Conservation (phyloP, 75 land plant genomes). For the Adiantum capillusveneris region DNA sequence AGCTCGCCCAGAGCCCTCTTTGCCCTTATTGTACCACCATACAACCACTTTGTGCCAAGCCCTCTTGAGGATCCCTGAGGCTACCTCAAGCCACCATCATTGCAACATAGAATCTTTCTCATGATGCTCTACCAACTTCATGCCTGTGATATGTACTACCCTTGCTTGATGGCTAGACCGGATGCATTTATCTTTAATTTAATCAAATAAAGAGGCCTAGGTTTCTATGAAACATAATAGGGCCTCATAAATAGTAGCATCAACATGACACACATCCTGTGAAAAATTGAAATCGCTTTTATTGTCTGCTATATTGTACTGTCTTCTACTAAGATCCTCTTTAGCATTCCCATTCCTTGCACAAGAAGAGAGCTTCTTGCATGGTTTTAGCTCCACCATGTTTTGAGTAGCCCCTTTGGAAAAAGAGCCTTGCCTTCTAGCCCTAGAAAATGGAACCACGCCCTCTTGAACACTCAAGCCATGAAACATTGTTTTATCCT, state of each 20-base stretch:
- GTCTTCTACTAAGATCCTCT: background rate
- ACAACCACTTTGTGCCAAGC: too few relatives aligned
- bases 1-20: too few relatives aligned
- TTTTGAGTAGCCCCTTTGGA: constrained; percentile 1
- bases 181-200: constrained; percentile 23
- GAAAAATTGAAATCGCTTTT: constrained; percentile 3
- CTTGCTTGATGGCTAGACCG: constrained; percentile 12
- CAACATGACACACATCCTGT: background rate
- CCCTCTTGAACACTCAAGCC: constrained; percentile 18
- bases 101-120: too few relatives aligned
- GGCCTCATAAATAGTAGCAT: background rate
- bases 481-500: constrained; percentile 18
- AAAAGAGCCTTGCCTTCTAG: constrained; percentile 7
- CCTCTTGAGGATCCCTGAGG: too few relatives aligned
- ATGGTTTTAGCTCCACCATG: too few relatives aligned
- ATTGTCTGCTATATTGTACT: background rate
- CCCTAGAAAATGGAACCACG: background rate
- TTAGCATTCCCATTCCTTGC: background rate
- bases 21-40: too few relatives aligned
- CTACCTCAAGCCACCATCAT: too few relatives aligned
- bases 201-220: constrained; percentile 22
- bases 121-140: too few relatives aligned
- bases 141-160: too few relatives aligned
- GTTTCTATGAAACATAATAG: constrained; percentile 5
- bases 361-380: background rate